phyloP scores from a whole-genome alignment of 352 stramenopile genomes.

The Globisporangium mamillatum region DNA sequence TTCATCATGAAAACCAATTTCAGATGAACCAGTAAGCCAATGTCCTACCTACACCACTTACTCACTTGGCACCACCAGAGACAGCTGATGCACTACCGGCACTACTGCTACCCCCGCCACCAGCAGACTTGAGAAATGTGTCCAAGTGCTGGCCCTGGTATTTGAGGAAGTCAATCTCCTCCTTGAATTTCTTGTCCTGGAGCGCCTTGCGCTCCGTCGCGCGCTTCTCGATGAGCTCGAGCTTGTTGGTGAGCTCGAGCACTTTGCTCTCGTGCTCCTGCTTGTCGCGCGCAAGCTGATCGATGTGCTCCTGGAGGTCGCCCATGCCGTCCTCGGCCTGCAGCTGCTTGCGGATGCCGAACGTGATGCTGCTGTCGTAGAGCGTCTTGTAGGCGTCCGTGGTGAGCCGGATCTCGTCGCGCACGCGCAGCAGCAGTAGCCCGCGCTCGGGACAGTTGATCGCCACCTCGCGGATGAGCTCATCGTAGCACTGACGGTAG shows the following conservation, averaged over 20 bases:
- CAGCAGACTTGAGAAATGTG: conserved; percentile 90
- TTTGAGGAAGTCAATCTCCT: conserved; percentile 94
- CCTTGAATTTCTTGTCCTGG: conserved; percentile 93
- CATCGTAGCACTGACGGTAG: conserved; percentile 91
- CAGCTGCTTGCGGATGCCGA: conserved; percentile 93
- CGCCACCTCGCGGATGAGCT: conserved; percentile 92
- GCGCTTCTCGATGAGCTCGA: conserved; percentile 93
- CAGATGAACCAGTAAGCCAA: neutral
- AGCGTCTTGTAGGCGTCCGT: conserved; percentile 95
- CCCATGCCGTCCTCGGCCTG: conserved; percentile 92
- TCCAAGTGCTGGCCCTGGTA: conserved; percentile 95
- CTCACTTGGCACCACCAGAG: neutral
- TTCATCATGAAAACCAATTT: neutral
- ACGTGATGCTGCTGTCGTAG: conserved; percentile 92
- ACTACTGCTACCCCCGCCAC: conserved; percentile 37
- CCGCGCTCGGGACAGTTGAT: conserved; percentile 91
- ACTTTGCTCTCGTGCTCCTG: conserved; percentile 80
- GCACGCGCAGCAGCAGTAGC: conserved; percentile 88
- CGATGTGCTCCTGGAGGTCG: conserved; percentile 72
- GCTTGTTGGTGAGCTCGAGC: conserved; percentile 86
- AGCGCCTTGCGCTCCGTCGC: conserved; percentile 82
- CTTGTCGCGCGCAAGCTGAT: conserved; percentile 52
- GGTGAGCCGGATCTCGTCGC: conserved; percentile 92
- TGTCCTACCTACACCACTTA: neutral
- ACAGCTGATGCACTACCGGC: conserved; percentile 5